These are phyloP conservation scores for Dichotomocladium elegans DNA, from an alignment of 371 early-diverging fungal species.

Conservation along the genomic window DNA sequence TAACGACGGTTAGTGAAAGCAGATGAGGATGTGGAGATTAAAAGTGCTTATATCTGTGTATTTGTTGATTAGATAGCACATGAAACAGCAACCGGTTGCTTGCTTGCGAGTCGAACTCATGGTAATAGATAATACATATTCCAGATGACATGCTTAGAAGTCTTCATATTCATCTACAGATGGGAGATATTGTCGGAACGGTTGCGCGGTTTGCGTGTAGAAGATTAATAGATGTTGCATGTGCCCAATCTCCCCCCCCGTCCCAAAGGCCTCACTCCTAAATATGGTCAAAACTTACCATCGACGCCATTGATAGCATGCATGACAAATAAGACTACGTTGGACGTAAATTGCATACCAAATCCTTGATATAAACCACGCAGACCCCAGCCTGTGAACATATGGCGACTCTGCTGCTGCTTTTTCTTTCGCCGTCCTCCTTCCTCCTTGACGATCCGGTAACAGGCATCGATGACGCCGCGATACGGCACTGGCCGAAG, in stretches of 20 bases:
- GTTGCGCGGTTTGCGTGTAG: background rate
- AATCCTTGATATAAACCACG: slow-evolving; percentile 80
- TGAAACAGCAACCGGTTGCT: no score
- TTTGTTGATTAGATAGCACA: no score
- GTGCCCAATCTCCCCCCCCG: background rate
- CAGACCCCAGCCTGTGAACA: slow-evolving; percentile 53
- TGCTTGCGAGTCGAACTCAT: no score
- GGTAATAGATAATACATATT: no score
- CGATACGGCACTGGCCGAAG: slow-evolving; percentile 81
- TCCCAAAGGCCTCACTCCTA: background rate
- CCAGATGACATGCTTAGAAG: no score
- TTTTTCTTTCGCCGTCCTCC: slow-evolving; percentile 45
- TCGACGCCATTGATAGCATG: slow-evolving; percentile 54
- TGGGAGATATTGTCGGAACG: background rate
- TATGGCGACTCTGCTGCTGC: slow-evolving; percentile 11
- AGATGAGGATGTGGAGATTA: no score
- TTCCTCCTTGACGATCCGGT: slow-evolving; percentile 83
- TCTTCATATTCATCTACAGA: slow-evolving; percentile 21
- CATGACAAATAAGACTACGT: slow-evolving; percentile 59
- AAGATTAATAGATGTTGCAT: background rate
- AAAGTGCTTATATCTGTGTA: no score
- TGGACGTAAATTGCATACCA: slow-evolving; percentile 63
- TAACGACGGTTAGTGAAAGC: no score
- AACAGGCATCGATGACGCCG: slow-evolving; percentile 75
- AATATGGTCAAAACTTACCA: no score